Evolutionary conservation across 441 rosid species (phyloP).

Genomic region (Pelargonium exstipulatum): DNA sequence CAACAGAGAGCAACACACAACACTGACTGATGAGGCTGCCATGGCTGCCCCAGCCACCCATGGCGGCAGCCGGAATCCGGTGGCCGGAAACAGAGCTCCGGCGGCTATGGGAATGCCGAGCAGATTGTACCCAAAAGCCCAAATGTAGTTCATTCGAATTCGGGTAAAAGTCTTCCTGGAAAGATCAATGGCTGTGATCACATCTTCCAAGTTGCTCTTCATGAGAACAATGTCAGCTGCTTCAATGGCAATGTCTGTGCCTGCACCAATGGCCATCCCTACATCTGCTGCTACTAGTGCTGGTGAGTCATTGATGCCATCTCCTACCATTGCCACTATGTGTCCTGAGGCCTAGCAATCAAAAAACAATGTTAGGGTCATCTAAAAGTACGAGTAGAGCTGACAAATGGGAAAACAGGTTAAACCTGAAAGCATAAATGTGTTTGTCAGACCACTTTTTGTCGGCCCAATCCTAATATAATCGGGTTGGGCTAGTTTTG

Average conservation of each 20-base stretch:
- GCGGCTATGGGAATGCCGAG: neutral
- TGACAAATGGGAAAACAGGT: too few relatives aligned
- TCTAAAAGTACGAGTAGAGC: too few relatives aligned
- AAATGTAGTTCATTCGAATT: neutral
- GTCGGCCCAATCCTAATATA: too few relatives aligned
- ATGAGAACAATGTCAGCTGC: neutral
- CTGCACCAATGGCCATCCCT: neutral
- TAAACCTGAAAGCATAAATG: too few relatives aligned
- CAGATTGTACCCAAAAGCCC: neutral
- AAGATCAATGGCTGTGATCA: neutral
- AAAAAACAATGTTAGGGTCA: neutral
- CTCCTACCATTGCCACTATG: neutral
- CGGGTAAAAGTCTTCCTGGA: neutral
- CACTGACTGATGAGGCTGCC: neutral
- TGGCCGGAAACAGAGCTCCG: neutral
- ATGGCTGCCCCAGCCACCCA: neutral
- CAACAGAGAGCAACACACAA: neutral
- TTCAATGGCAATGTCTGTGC: neutral
- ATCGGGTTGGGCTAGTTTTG: too few relatives aligned
- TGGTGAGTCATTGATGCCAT: neutral
- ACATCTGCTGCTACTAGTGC: neutral
- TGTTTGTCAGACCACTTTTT: too few relatives aligned
- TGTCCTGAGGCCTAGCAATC: neutral
- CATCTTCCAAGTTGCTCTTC: neutral
- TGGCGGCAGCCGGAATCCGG: neutral